These are phyloP conservation scores for Starmerella vitae DNA, from an alignment of 805 yeast species.

Conservation along the genomic window DNA sequence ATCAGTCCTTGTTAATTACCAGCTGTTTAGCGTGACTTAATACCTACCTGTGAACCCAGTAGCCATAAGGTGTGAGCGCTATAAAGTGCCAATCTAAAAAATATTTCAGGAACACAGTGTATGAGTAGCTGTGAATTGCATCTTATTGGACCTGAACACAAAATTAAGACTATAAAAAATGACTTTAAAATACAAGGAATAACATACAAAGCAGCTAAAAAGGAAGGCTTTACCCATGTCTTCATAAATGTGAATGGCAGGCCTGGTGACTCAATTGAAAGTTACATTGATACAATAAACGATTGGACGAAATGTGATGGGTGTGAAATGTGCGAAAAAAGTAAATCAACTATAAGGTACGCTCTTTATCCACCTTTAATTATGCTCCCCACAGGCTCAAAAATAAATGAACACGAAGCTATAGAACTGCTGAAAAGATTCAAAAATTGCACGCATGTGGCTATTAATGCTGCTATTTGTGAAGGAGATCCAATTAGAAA, in stretches of 20 bases:
- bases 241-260: background rate
- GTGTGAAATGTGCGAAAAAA: constrained; percentile 6
- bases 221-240: constrained; percentile 5
- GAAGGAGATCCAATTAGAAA: constrained; percentile 44
- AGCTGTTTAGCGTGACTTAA: too few relatives aligned
- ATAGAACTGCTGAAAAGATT: constrained; percentile 15
- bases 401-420: background rate
- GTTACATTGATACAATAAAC: background rate
- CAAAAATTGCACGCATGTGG: constrained; percentile 42
- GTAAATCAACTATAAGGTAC: constrained; percentile 26
- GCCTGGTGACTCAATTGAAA: background rate
- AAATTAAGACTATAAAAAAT: background rate
- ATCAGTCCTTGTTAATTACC: too few relatives aligned
- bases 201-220: constrained; percentile 1
- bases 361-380: constrained; percentile 56
- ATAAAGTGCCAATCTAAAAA: too few relatives aligned
- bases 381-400: constrained; percentile 38
- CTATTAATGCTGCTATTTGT: constrained; percentile 54
- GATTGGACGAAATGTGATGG: constrained; percentile 3
- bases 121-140: too few relatives aligned
- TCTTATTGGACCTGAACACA: background rate
- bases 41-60: too few relatives aligned
- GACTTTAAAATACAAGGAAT: background rate
- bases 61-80: too few relatives aligned
- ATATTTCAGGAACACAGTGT: too few relatives aligned